phyloP scores from a whole-genome alignment of 805 yeast genomes.

The Jamesozyma gamospora region DNA sequence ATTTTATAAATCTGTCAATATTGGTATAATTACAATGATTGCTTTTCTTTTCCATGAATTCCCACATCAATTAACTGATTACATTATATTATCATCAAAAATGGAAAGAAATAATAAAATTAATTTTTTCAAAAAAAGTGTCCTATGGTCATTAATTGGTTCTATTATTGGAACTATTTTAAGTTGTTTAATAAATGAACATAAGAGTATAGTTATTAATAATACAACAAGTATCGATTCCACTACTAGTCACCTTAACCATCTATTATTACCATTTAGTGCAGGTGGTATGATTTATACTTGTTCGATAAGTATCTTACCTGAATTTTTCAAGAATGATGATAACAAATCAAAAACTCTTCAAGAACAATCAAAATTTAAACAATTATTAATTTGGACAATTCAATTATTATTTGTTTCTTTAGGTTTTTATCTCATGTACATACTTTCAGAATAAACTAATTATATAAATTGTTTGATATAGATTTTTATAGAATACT shows the following conservation, averaged over 20 bases:
- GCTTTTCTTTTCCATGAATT: constrained; percentile 71
- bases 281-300: constrained; percentile 71
- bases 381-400: constrained; percentile 29
- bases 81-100: constrained; percentile 53
- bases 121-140: constrained; percentile 1
- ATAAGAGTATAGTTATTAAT: background rate
- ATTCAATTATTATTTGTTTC: constrained; percentile 41
- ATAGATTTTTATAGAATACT: background rate
- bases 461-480: no score
- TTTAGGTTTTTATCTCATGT: constrained; percentile 52
- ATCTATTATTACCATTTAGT: constrained; percentile 55
- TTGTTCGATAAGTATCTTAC: constrained; percentile 66
- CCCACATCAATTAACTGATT: constrained; percentile 77
- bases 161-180: constrained; percentile 55
- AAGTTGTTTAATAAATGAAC: constrained; percentile 48
- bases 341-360: background rate
- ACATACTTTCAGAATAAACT: constrained; percentile 19
- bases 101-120: background rate
- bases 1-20: constrained; percentile 47
- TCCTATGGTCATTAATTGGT: constrained; percentile 40
- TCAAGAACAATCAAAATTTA: constrained; percentile 30
- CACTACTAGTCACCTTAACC: constrained; percentile 15
- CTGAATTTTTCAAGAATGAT: constrained; percentile 48
- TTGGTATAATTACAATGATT: constrained; percentile 59
- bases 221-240: background rate